phyloP scores from a whole-genome alignment of 2,329 filamentous ascomycete genomes.

The Pseudogymnoascus sp. region DNA sequence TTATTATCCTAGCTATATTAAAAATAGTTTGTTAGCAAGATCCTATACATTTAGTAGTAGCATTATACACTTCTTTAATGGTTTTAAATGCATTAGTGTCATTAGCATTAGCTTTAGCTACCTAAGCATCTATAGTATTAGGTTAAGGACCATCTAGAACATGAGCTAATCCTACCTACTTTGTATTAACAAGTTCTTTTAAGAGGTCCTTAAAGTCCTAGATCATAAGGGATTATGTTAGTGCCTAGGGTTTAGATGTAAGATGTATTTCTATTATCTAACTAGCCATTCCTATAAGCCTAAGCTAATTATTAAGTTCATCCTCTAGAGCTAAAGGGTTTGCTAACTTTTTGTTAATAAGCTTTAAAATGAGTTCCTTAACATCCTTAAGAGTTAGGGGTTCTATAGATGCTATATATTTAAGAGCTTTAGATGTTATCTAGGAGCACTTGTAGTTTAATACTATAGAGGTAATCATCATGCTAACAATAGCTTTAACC shows the following conservation, averaged over 20 bases:
- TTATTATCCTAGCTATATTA: constrained; percentile 17
- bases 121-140: background rate
- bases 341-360: background rate
- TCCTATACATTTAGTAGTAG: background rate
- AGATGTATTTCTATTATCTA: background rate
- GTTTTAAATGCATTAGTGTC: background rate
- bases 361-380: constrained; percentile 9
- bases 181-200: background rate
- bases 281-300: background rate
- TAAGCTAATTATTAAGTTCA: background rate
- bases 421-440: too few relatives aligned
- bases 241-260: background rate
- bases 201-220: background rate
- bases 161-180: background rate
- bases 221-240: background rate
- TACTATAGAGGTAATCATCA: background rate
- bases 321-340: background rate
- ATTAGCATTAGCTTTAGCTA: background rate
- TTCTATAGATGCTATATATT: background rate
- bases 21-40: constrained; percentile 10
- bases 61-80: constrained; percentile 18
- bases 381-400: constrained; percentile 3
- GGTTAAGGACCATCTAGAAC: background rate
- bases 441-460: background rate
- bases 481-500: background rate